Evolutionary conservation across 2,329 filamentous ascomycete genomes (phyloP), one percentile per base, ranked within the genome.

Genomic region (Pezicula radicicola): DNA sequence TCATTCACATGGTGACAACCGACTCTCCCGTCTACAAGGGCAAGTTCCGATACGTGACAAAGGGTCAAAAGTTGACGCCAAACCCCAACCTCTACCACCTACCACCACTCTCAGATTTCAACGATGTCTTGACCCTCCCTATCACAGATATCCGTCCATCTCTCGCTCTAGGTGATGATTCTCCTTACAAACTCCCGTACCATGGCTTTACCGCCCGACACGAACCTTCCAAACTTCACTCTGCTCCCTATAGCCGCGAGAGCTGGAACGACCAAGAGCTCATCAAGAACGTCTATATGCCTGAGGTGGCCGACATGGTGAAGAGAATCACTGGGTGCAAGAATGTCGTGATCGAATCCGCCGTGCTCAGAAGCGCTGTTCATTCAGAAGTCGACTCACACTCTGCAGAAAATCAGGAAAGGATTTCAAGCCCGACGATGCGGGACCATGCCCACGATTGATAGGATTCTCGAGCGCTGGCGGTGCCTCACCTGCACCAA

Each of bases 311-410:
- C 45, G 54, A 58, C 9, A 54, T 65, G 58, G 49, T 67, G 13
- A 61, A 60, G 46, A 48, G 55, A 43, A 52, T 66, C 46, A 67
- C 63, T 4, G 63, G 63, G 16, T 62, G 58, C 13, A 63, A 60
- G 40, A 60, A 53, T 15, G 60, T 63, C 5, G 51, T 64, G 41
- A 60, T 58, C 41, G 63, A 65, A 40, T 48, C 56, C n/a, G 52
- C 62, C 18, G 48, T 65, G 6, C 40, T 66, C 25, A 48, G 63
- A 39, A 60, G 51, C 45, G 55, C 50, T 16, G 25, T 63, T n/a
- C 58, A 60, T 49, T 55, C 57, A 2, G 61, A 65, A 46, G 52
- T 50, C 25, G 62, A 66, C 42, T 56, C 55, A 6, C 37, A 61
- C 4, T 57, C 63, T 7, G 59, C 42, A 5, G 49, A 55, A n/a